phyloP scores from a whole-genome alignment of 768 basidiomycete genomes.

The Pleurotus tuber-regium region DNA sequence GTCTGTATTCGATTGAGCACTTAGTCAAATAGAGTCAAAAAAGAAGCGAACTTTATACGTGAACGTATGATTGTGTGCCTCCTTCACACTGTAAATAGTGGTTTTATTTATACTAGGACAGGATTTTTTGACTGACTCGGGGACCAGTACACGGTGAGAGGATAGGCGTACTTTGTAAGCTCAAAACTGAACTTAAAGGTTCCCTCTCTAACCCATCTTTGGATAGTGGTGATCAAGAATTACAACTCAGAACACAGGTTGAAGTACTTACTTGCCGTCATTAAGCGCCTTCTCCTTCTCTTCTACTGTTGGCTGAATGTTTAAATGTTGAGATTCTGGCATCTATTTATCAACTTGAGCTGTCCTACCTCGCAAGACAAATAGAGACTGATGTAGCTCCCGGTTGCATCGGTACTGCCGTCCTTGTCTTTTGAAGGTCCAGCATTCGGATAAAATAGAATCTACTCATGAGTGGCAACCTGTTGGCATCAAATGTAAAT shows the following conservation, averaged over 20 bases:
- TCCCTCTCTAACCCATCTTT: conserved; percentile 82
- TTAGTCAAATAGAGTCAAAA: too few relatives aligned
- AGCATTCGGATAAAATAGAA: conserved; percentile 83
- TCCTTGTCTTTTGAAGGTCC: conserved; percentile 51
- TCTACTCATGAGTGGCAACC: conserved; percentile 38
- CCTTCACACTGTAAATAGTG: conserved; percentile 61
- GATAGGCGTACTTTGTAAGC: conserved; percentile 66
- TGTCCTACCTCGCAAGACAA: conserved; percentile 73
- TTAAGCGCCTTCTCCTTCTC: conserved; percentile 67
- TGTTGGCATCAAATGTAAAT: conserved; percentile 13
- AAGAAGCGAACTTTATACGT: conserved; percentile 69
- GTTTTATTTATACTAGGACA: conserved; percentile 39
- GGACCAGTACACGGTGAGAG: too few relatives aligned
- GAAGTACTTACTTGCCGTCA: conserved; percentile 47
- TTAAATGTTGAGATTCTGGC: background rate
- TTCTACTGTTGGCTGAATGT: conserved; percentile 63
- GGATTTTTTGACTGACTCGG: background rate
- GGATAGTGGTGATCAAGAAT: too few relatives aligned
- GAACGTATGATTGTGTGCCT: conserved; percentile 81
- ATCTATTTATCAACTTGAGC: background rate
- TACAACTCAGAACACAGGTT: conserved; percentile 14
- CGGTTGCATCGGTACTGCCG: conserved; percentile 37
- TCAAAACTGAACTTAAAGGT: conserved; percentile 87
- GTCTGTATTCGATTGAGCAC: too few relatives aligned
- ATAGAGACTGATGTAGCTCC: conserved; percentile 67